Conservation (phyloP, 164 flowering plant species). For the Kalanchoe fedtschenkoi region DNA sequence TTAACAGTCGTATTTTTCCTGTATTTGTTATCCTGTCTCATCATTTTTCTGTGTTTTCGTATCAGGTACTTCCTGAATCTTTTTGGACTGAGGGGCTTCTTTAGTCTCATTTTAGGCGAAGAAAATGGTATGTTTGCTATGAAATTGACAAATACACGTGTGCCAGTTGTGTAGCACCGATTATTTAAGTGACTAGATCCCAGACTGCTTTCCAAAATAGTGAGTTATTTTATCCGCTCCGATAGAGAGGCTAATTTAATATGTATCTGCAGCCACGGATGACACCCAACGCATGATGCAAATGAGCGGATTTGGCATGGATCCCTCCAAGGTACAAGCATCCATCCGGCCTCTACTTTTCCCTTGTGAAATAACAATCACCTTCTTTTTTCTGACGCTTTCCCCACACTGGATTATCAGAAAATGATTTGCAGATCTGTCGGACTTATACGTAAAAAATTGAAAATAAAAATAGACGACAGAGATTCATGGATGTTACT, state of each 20-base stretch:
- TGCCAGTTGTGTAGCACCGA: too few species aligned
- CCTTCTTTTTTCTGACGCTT: too few species aligned
- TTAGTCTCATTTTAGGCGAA: slow-evolving; percentile 94
- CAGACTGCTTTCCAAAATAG: background rate
- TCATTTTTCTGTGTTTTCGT: background rate
- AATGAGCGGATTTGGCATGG: slow-evolving; percentile 95
- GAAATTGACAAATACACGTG: background rate
- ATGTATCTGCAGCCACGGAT: slow-evolving; percentile 61
- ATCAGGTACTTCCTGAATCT: slow-evolving; percentile 93
- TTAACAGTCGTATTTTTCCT: background rate
- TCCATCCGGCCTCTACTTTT: background rate
- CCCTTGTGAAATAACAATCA: background rate
- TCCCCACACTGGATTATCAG: too few species aligned
- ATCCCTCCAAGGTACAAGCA: slow-evolving; percentile 62
- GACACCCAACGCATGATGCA: slow-evolving; percentile 98
- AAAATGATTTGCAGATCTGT: too few species aligned
- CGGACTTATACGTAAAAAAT: too few species aligned
- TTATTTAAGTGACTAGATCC: too few species aligned
- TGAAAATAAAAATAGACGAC: too few species aligned
- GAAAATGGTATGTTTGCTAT: slow-evolving; percentile 66
- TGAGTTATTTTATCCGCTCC: background rate
- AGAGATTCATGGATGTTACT: too few species aligned
- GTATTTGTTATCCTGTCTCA: background rate
- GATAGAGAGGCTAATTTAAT: background rate
- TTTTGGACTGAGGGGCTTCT: slow-evolving; percentile 89